Evolutionary conservation across 1,284 basidiomycete genomes (phyloP), one percentile per base, ranked within the genome.

Genomic region (Rhodotorula sp.): DNA sequence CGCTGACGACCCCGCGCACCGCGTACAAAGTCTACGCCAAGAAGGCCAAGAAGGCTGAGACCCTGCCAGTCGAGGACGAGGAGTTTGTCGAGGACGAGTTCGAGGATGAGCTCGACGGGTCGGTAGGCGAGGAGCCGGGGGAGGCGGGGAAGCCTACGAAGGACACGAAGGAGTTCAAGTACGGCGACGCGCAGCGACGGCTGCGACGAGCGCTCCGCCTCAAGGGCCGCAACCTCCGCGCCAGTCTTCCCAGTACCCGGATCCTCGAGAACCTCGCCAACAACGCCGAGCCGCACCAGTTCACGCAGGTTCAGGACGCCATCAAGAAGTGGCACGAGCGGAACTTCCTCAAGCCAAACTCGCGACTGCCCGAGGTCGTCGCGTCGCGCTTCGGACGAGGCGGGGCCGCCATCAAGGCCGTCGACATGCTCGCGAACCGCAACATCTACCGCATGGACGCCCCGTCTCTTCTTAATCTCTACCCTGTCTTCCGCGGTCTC

Each of bases 401-500:
- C 40, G 53, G 55, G 46, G 15, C n/a, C 22, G 59, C 60, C 26
- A 31, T 26, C 31, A 46, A 28, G 26, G 61, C 26, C 13, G 56
- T 67, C 53, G 34, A 54, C n/a, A 47, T 69, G 5, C 34, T 69
- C 26, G 46, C 52, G 0, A 47, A 66, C 58, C 52, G 68, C 9
- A 28, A 59, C 26, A 24, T 18, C 31, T 70, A 61, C 50, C 61
- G 64, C 46, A 48, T 58, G 24, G 64, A 70, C 40, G 44, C 64
- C 22, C 64, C 64, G 0, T 24, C 20, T 4, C 40, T 57, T 24
- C 18, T 66, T 15, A 4, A 22, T 4, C 44, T 66, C 18, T 67
- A 70, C 58, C 53, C 53, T n/a, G 44, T 70, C 52, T 67, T 70
- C 50, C 11, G n/a, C 20, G 24, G 30, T 28, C 28, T 66, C 11